These are phyloP conservation scores for Monilinia aucupariae DNA, from an alignment of 2,329 filamentous ascomycete genomes.

Conservation along the genomic window DNA sequence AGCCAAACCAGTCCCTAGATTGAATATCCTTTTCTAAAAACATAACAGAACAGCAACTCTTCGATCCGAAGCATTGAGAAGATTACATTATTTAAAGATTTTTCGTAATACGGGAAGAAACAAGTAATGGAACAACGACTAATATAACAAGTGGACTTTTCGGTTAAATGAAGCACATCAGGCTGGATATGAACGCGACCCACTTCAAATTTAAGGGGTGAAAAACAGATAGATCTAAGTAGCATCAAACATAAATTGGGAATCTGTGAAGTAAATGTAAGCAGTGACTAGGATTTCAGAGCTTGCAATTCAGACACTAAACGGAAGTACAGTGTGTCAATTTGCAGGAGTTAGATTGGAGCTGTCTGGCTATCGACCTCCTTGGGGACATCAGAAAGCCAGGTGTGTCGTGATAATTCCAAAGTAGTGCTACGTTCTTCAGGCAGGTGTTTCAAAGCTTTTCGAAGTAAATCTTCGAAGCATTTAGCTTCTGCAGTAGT, in stretches of 20 bases:
- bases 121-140: no score
- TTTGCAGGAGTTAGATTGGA: neutral
- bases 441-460: slow-evolving; percentile 20
- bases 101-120: no score
- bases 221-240: neutral
- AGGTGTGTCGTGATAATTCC: slow-evolving; percentile 18
- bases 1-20: no score
- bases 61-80: no score
- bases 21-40: no score
- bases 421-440: slow-evolving; percentile 17
- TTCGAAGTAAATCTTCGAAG: slow-evolving; percentile 20
- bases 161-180: no score
- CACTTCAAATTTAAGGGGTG: no score
- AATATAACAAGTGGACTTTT: no score
- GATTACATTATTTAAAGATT: no score
- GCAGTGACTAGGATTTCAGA: neutral
- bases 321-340: neutral
- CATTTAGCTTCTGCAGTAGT: slow-evolving; percentile 16
- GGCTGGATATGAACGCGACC: no score
- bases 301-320: neutral
- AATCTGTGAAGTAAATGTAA: neutral
- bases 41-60: no score
- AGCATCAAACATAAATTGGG: neutral
- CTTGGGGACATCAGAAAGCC: slow-evolving; percentile 16
- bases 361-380: neutral